Evolutionary conservation across 2,329 filamentous ascomycete genomes (phyloP), one percentile per base, ranked within the genome.

Genomic region (Cladophialophora carrionii): DNA sequence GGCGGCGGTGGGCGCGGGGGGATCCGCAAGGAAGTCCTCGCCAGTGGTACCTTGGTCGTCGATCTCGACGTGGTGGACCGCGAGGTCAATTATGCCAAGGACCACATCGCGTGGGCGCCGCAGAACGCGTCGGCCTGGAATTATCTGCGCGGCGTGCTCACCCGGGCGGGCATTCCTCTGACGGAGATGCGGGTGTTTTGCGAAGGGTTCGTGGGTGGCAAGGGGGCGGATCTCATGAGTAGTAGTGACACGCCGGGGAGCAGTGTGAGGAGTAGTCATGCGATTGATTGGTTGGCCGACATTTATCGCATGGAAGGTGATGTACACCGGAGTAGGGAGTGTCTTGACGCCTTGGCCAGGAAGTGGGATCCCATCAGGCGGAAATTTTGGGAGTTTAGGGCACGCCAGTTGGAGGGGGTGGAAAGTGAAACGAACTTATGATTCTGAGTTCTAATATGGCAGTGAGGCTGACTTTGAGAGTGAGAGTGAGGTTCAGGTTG

Each of bases 91-190:
- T 96, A 89, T 74, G 87, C 90, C 6, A 84, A 91, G 79, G 81
- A 84, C 55, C 90, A 90, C 74, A 91, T 96, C 67, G 77, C 81
- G 37, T 81, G 90, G 68, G 92, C 93, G 48, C 95, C 95, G 53
- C 93, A 98, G 83, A 99, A 98, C 77, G 90, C 92, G 76, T 94
- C 90, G 71, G 86, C 92, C 1, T 99, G 95, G 95, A 95, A 92
- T 77, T 99, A 97, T 77, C 81, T 97, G 14, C 83, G 88, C 34
- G 95, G 91, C 2, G 87, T 92, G 54, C 76, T 96, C 65, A 83
- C 83, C 64, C 90, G 91, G 73, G 87, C 86, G 0, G 87, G 80
- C 7, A 77, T 82, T 43, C 76, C 78, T 3, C 70, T 85, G 56
- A 76, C 72, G 2, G 80, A 81, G 20, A 76, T 87, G 74, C 83